Evolutionary conservation across 441 rosid species (phyloP).

Genomic region (Daphne laureola): DNA sequence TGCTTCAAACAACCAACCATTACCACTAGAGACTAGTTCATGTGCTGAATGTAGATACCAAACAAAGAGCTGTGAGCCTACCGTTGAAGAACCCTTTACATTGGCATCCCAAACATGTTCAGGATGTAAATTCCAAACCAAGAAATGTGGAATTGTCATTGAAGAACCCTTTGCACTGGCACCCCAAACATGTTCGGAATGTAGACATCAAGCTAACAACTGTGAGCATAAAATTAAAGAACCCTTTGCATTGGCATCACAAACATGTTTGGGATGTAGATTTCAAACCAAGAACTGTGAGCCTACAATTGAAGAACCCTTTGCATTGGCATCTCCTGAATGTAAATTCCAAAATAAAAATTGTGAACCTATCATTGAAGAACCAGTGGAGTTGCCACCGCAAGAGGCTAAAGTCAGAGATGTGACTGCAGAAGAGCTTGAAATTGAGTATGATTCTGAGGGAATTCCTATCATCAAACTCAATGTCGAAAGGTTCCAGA

Average conservation of each 20-base stretch:
- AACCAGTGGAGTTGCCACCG: slow-evolving; percentile 15
- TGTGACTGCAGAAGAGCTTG: slow-evolving; percentile 14
- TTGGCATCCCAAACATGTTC: background rate
- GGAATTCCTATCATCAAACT: slow-evolving; percentile 37
- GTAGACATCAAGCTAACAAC: no score
- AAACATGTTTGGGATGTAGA: no score
- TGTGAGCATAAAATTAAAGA: no score
- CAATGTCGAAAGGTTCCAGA: slow-evolving; percentile 24
- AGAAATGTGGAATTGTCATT: slow-evolving; percentile 3
- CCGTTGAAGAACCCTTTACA: slow-evolving; percentile 30
- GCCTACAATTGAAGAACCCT: slow-evolving; percentile 37
- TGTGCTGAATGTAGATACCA: no score
- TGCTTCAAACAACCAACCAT: slow-evolving; percentile 2
- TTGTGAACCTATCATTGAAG: slow-evolving; percentile 35
- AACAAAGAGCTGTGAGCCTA: slow-evolving; percentile 17
- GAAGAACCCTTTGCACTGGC: no score
- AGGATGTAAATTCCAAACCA: background rate
- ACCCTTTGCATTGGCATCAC: no score
- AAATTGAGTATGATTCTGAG: slow-evolving; percentile 24
- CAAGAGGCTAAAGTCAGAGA: slow-evolving; percentile 19
- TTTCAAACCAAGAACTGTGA: slow-evolving; percentile 3
- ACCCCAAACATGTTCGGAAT: no score
- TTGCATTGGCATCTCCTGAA: background rate
- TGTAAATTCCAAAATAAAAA: slow-evolving; percentile 1
- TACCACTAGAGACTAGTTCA: background rate